Evolutionary conservation across 2,329 filamentous ascomycete species (phyloP).

Genomic region (Hypoxylon sp.): DNA sequence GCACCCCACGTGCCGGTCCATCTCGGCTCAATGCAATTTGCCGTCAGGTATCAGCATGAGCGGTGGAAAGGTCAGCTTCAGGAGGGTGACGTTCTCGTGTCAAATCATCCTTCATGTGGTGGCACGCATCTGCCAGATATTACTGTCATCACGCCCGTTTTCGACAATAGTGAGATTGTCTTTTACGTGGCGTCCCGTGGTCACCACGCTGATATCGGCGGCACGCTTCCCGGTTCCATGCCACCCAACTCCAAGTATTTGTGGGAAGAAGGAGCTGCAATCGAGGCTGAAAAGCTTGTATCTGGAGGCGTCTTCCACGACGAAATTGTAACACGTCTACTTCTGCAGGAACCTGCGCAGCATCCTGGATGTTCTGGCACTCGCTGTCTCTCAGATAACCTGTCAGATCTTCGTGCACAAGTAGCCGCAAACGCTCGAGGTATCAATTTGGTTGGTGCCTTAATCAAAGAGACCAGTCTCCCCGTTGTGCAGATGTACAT

Average conservation of each 20-base stretch:
- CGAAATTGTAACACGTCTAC: constrained; percentile 73
- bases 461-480: constrained; percentile 79
- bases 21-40: constrained; percentile 87
- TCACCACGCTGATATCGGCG: constrained; percentile 85
- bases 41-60: constrained; percentile 73
- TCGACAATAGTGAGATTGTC: constrained; percentile 77
- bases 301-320: constrained; percentile 82
- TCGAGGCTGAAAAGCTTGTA: constrained; percentile 73
- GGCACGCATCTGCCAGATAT: constrained; percentile 88
- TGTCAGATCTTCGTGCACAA: constrained; percentile 84
- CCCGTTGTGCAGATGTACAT: constrained; percentile 88
- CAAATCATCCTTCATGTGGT: constrained; percentile 86
- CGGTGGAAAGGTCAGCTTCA: constrained; percentile 84
- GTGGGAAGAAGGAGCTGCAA: constrained; percentile 68
- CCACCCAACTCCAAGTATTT: constrained; percentile 73
- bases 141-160: constrained; percentile 83
- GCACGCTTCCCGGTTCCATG: constrained; percentile 81
- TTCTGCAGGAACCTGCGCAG: constrained; percentile 76
- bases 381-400: constrained; percentile 78
- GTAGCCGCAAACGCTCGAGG: constrained; percentile 83
- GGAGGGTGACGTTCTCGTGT: constrained; percentile 83
- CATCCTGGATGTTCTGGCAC: constrained; percentile 79
- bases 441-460: constrained; percentile 75
- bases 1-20: constrained; percentile 85
- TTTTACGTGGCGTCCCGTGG: constrained; percentile 86